Percentiles rank a stretch among this genome's conserved stretches.
These are phyloP conservation scores for Rhodocollybia butyracea DNA, from an alignment of 768 basidiomycete species.

Conservation along the genomic window DNA sequence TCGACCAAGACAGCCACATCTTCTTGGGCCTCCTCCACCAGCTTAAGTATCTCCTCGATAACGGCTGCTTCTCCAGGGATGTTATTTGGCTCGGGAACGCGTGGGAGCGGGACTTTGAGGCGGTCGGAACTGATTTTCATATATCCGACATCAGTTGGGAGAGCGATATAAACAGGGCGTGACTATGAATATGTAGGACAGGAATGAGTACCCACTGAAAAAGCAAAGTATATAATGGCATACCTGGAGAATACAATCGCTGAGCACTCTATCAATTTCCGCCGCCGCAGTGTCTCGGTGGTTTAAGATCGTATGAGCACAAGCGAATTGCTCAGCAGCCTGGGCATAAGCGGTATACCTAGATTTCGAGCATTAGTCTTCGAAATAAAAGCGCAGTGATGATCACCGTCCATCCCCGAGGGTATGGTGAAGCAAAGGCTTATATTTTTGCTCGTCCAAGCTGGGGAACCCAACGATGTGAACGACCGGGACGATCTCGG, in stretches of 20 bases:
- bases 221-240: conserved; percentile 11
- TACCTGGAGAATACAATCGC: conserved; percentile 60
- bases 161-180: conserved; percentile 81
- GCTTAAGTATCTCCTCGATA: conserved; percentile 64
- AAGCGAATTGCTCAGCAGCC: conserved; percentile 72
- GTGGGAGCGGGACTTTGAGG: conserved; percentile 56
- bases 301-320: conserved; percentile 61
- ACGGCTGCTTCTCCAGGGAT: conserved; percentile 62
- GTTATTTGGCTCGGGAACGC: conserved; percentile 48
- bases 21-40: conserved; percentile 58
- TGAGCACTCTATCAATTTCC: conserved; percentile 78
- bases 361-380: neutral
- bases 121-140: conserved; percentile 63
- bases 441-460: conserved; percentile 64
- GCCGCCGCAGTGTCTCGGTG: conserved; percentile 51
- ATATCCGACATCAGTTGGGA: conserved; percentile 81
- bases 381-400: neutral
- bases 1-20: conserved; percentile 78
- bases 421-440: conserved; percentile 83
- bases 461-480: conserved; percentile 85
- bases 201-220: neutral
- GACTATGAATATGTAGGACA: conserved; percentile 54
- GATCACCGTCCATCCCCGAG: conserved; percentile 74
- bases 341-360: conserved; percentile 79
- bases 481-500: conserved; percentile 86